Conservation (phyloP, 2,329 filamentous ascomycete species). For the Penicillium glabrum region DNA sequence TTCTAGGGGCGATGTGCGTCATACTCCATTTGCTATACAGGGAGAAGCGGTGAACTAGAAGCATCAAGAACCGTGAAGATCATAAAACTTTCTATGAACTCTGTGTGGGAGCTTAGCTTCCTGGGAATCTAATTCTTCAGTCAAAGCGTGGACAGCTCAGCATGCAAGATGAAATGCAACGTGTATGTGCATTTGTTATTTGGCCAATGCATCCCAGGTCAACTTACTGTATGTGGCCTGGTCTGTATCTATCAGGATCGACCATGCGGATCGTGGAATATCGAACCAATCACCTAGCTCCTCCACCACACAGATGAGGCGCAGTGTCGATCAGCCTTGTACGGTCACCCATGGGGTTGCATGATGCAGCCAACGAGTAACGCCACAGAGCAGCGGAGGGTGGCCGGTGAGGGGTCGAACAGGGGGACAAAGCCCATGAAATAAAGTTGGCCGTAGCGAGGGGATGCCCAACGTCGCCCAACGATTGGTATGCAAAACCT, state of each 20-base stretch:
- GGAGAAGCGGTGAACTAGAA: slow-evolving; percentile 5
- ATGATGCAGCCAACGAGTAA: neutral
- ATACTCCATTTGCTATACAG: neutral
- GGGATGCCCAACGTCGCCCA: slow-evolving; percentile 25
- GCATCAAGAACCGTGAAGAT: neutral
- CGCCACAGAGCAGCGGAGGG: neutral
- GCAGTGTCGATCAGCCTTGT: slow-evolving; percentile 27
- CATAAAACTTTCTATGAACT: slow-evolving; percentile 9
- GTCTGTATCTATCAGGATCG: slow-evolving; percentile 5
- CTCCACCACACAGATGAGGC: slow-evolving; percentile 26
- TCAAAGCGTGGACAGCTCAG: slow-evolving; percentile 2
- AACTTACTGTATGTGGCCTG: neutral
- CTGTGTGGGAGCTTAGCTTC: neutral
- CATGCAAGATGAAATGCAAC: slow-evolving; percentile 14
- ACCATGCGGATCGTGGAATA: slow-evolving; percentile 27
- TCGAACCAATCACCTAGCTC: slow-evolving; percentile 26
- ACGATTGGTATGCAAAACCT: slow-evolving; percentile 32
- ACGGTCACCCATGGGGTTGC: neutral
- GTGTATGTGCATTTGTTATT: neutral
- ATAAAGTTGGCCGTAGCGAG: slow-evolving; percentile 26
- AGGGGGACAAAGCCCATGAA: slow-evolving; percentile 2
- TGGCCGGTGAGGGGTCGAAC: slow-evolving; percentile 1
- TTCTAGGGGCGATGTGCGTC: neutral
- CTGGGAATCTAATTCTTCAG: neutral
- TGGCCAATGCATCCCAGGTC: neutral